A percentile compares a stretch with the other conserved stretches of the same genome.
These are phyloP conservation scores for Ophiocytium majus DNA, from an alignment of 352 stramenopile genomes.

Conservation along the genomic window DNA sequence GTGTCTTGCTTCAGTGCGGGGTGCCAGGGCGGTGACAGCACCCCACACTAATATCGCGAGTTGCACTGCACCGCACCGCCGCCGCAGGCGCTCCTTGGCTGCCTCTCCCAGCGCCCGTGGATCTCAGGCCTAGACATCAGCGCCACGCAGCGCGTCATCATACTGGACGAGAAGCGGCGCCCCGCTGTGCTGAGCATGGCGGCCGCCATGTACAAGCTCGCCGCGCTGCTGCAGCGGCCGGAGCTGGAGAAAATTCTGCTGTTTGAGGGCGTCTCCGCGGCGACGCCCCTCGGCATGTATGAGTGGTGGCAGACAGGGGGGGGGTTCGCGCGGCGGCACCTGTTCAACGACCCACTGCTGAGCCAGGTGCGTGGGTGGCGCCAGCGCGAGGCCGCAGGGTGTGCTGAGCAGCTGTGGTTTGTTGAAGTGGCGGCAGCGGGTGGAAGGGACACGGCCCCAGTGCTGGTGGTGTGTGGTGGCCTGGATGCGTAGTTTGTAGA, in stretches of 20 bases:
- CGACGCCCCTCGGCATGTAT: slow-evolving; percentile 44
- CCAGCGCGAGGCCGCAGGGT: too few species aligned
- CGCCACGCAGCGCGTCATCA: slow-evolving; percentile 42
- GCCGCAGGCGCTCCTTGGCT: slow-evolving; percentile 40
- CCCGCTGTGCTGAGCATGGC: slow-evolving; percentile 49
- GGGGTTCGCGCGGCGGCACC: slow-evolving; percentile 50
- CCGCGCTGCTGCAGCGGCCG: background rate
- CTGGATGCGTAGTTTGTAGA: too few species aligned
- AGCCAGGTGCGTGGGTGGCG: too few species aligned
- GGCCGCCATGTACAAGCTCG: slow-evolving; percentile 34
- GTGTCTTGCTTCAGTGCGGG: too few species aligned
- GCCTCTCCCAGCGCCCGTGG: slow-evolving; percentile 48
- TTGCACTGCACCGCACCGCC: too few species aligned
- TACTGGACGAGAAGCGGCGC: slow-evolving; percentile 53
- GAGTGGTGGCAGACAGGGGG: slow-evolving; percentile 49
- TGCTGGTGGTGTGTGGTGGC: too few species aligned
- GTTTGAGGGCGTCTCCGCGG: slow-evolving; percentile 46
- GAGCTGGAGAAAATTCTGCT: background rate
- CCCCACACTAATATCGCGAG: too few species aligned
- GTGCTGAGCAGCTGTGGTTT: too few species aligned
- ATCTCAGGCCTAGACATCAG: slow-evolving; percentile 30
- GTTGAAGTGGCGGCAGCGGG: too few species aligned
- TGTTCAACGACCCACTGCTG: slow-evolving; percentile 56
- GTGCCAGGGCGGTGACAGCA: too few species aligned
- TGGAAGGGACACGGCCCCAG: too few species aligned